Evolutionary conservation across 768 basidiomycete genomes (phyloP), one percentile per base, ranked within the genome.

Genomic region (Xerocomellus amylosporus): DNA sequence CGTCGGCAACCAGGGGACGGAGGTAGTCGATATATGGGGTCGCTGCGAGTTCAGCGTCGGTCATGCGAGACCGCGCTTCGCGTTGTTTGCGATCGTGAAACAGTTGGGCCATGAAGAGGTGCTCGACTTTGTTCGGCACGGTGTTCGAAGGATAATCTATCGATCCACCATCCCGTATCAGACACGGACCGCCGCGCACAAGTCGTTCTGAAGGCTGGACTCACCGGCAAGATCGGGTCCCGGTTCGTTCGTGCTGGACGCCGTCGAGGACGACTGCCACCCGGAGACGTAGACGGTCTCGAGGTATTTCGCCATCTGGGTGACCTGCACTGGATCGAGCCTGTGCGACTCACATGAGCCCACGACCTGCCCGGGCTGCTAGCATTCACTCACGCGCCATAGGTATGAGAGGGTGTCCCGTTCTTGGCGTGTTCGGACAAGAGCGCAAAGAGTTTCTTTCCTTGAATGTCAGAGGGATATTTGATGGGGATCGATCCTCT

Each of bases 261-360:
- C 97, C 3, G 95, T 98, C 65, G 90, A 93, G 19, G 91, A 94
- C 17, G 87, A 93, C 65, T 92, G 90, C 90, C 90, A 93, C 5
- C 97, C 97, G 8, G 97, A 99, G 53, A 99, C 92, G 68, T 99
- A 99, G 63, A 99, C 90, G 3, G 96, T 98, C 75, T 98, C 97
- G 62, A 98, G 88, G 72, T 98, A 91, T 70, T 90, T 91, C 24
- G 96, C 95, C 97, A 99, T 99, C 74, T 99, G 97, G 0, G 95
- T 98, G 46, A 98, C 83, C 73, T 99, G 97, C 7, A 99, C 93
- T 0, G 95, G 92, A 71, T 99, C 97, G 60, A 99, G 86, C 20
- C 96, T 98, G 62, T n/a, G 50, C 6, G n/a, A 49, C 4, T 2
- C 3, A 13, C 30, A 51, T 36, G 44, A 37, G 46, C 41, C 88